phyloP scores from a whole-genome alignment of 2,329 filamentous ascomycete genomes.

The Venturia pyrina region DNA sequence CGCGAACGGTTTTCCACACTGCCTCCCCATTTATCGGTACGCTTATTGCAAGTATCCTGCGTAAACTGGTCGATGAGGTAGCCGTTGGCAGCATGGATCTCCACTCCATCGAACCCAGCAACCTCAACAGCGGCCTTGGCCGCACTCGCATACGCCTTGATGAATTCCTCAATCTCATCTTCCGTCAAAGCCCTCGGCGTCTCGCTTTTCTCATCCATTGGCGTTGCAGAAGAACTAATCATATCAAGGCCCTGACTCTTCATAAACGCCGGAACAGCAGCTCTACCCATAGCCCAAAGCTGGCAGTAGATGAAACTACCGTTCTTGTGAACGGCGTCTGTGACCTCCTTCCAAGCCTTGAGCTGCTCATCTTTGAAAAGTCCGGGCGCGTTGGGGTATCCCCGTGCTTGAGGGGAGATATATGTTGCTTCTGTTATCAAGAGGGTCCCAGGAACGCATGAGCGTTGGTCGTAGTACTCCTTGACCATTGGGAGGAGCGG shows the following conservation, averaged over 20 bases:
- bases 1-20: conserved; percentile 40
- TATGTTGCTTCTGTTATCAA: conserved; percentile 50
- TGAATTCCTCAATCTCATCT: conserved; percentile 29
- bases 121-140: conserved; percentile 34
- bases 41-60: conserved; percentile 45
- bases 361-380: conserved; percentile 49
- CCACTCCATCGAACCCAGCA: conserved; percentile 54
- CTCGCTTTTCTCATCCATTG: conserved; percentile 26
- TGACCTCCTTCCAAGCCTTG: conserved; percentile 49
- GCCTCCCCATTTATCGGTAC: conserved; percentile 40
- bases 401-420: conserved; percentile 37
- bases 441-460: conserved; percentile 42
- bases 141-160: conserved; percentile 30
- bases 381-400: conserved; percentile 45
- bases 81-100: conserved; percentile 31
- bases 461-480: conserved; percentile 40
- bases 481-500: conserved; percentile 19
- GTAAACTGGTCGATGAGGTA: conserved; percentile 57
- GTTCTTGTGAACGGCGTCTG: conserved; percentile 52
- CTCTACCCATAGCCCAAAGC: conserved; percentile 52
- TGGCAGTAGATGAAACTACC: conserved; percentile 52
- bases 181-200: conserved; percentile 27
- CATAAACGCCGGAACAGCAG: conserved; percentile 31
- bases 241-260: conserved; percentile 22
- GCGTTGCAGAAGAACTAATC: conserved; percentile 24